phyloP scores from a whole-genome alignment of 23 red algal species.

The Cyanidioschyzon merolae region DNA sequence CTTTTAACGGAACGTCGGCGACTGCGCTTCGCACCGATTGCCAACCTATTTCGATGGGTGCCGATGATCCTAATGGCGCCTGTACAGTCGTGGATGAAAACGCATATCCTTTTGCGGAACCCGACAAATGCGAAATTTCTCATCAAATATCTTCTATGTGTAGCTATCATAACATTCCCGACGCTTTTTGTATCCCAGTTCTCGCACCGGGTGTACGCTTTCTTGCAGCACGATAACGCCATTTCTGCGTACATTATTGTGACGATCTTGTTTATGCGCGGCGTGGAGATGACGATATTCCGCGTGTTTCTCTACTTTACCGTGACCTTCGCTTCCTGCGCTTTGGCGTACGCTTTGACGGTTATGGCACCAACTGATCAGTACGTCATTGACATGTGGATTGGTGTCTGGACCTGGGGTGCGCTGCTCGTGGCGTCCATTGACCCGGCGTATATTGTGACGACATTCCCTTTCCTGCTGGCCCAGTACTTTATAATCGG shows the following conservation, averaged over 20 bases:
- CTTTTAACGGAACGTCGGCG: slow-evolving; percentile 13
- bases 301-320: slow-evolving; percentile 28
- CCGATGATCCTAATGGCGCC: slow-evolving; percentile 7
- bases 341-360: slow-evolving; percentile 24
- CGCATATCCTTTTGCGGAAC: slow-evolving; percentile 2
- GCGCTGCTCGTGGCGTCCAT: slow-evolving; percentile 29
- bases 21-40: slow-evolving; percentile 25
- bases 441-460: slow-evolving; percentile 27
- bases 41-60: slow-evolving; percentile 27
- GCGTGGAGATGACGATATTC: slow-evolving; percentile 30
- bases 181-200: slow-evolving; percentile 35
- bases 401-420: slow-evolving; percentile 27
- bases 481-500: slow-evolving; percentile 33
- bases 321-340: slow-evolving; percentile 28
- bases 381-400: slow-evolving; percentile 32
- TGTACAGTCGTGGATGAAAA: slow-evolving; percentile 12
- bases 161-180: slow-evolving; percentile 30
- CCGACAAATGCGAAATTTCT: slow-evolving; percentile 23
- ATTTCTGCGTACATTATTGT: slow-evolving; percentile 35
- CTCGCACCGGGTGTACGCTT: slow-evolving; percentile 19
- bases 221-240: slow-evolving; percentile 26
- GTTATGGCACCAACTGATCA: slow-evolving; percentile 31
- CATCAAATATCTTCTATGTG: slow-evolving; percentile 26
- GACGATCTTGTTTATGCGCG: slow-evolving; percentile 29
- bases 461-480: slow-evolving; percentile 27